Percentiles rank a stretch among this genome's conserved stretches.
These are phyloP conservation scores for Chaetoscypha palmicola DNA, from an alignment of 2,329 filamentous ascomycete species.

Conservation along the genomic window DNA sequence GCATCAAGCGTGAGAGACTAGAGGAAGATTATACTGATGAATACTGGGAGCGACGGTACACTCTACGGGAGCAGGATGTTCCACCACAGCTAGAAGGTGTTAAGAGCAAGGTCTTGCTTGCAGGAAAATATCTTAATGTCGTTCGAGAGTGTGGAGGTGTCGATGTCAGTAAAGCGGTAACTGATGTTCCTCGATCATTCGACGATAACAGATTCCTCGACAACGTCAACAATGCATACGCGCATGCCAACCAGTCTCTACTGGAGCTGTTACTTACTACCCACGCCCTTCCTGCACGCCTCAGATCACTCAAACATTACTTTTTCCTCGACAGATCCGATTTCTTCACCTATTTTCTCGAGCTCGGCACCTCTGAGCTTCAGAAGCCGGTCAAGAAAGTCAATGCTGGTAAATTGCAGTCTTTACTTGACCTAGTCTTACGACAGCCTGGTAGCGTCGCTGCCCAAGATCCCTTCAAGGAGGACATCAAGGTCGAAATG, in stretches of 20 bases:
- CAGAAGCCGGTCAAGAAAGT: slow-evolving; percentile 83
- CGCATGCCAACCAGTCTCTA: slow-evolving; percentile 88
- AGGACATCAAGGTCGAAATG: slow-evolving; percentile 96
- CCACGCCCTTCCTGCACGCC: slow-evolving; percentile 77
- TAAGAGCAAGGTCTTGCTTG: slow-evolving; percentile 89
- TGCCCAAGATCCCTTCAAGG: slow-evolving; percentile 92
- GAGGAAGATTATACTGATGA: slow-evolving; percentile 98
- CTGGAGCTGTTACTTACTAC: slow-evolving; percentile 87
- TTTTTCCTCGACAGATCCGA: slow-evolving; percentile 98
- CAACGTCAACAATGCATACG: slow-evolving; percentile 92
- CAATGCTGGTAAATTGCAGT: slow-evolving; percentile 66
- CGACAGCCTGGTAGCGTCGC: slow-evolving; percentile 95
- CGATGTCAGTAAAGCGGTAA: slow-evolving; percentile 80
- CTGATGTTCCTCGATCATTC: slow-evolving; percentile 85
- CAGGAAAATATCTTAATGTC: slow-evolving; percentile 96
- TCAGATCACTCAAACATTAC: slow-evolving; percentile 93
- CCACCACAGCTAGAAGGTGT: slow-evolving; percentile 86
- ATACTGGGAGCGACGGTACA: slow-evolving; percentile 98
- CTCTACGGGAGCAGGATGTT: slow-evolving; percentile 82
- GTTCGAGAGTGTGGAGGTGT: slow-evolving; percentile 95
- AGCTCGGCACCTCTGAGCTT: slow-evolving; percentile 81
- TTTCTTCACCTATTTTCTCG: slow-evolving; percentile 96
- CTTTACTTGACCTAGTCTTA: slow-evolving; percentile 79
- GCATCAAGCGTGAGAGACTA: slow-evolving; percentile 81
- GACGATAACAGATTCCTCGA: slow-evolving; percentile 89